Evolutionary conservation across 2,329 filamentous ascomycete genomes (phyloP).

Genomic region (Ramularia endophylla): DNA sequence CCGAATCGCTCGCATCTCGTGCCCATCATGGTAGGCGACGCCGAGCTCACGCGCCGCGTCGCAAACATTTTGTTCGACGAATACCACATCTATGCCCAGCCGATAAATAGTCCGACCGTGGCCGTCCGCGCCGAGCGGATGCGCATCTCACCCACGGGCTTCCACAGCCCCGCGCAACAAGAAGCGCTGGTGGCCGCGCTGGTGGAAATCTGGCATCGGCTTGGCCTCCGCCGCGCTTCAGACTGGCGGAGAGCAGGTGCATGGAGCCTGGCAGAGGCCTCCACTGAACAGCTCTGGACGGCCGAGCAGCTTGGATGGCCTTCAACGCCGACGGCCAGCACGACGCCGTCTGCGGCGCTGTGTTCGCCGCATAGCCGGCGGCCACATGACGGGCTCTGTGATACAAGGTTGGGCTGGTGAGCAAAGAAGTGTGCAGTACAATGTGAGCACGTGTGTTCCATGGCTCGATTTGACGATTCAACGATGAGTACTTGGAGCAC

Average conservation of each 20-base stretch:
- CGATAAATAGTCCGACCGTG: conserved; percentile 98
- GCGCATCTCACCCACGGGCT: conserved; percentile 91
- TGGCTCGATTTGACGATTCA: no score
- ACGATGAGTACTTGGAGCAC: no score
- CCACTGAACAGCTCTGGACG: conserved; percentile 77
- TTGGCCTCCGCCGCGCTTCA: conserved; percentile 85
- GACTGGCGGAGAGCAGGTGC: conserved; percentile 89
- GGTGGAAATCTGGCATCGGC: conserved; percentile 79
- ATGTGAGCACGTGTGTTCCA: no score
- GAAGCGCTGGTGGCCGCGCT: conserved; percentile 79
- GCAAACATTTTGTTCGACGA: conserved; percentile 87
- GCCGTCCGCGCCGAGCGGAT: conserved; percentile 94
- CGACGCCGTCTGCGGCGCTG: no score
- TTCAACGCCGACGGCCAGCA: no score
- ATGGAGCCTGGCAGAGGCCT: conserved; percentile 60
- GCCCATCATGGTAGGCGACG: conserved; percentile 87
- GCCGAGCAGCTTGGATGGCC: conserved; percentile 83
- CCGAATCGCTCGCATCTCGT: conserved; percentile 97
- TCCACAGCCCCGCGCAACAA: conserved; percentile 77
- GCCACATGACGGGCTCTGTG: no score
- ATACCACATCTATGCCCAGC: conserved; percentile 93
- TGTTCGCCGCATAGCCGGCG: no score
- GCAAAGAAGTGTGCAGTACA: no score
- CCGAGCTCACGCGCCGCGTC: conserved; percentile 83
- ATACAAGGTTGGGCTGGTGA: no score